phyloP scores from a whole-genome alignment of 2,329 filamentous ascomycete species.

The Pezicula radicicola region DNA sequence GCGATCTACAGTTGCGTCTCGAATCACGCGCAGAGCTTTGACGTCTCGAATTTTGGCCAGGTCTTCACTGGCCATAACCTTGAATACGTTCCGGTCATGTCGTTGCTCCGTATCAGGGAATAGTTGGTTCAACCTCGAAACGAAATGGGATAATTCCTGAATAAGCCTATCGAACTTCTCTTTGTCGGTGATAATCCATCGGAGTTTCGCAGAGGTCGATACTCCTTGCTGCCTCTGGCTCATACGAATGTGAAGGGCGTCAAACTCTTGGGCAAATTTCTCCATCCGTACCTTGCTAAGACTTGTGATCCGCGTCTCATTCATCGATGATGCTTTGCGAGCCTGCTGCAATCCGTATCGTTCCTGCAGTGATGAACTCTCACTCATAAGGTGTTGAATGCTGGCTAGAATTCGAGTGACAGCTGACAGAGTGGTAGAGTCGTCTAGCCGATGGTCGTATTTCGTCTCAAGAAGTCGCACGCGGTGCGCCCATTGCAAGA shows the following conservation, averaged over 20 bases:
- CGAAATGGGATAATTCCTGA: not conserved
- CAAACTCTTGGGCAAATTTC: not conserved
- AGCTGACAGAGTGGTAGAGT: not conserved
- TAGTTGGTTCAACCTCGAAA: not conserved
- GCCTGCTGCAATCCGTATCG: not conserved
- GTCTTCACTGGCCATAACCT: not conserved
- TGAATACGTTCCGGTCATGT: not conserved
- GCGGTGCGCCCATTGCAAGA: conserved; percentile 6
- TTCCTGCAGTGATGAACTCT: not conserved
- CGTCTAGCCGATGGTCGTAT: not conserved
- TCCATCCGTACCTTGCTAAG: not conserved
- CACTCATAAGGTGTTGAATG: not conserved
- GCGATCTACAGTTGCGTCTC: not conserved
- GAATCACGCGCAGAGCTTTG: not conserved
- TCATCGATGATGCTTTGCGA: not conserved
- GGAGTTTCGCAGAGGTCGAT: not conserved
- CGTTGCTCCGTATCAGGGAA: not conserved
- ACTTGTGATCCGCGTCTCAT: too few species aligned
- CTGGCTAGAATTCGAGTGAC: not conserved
- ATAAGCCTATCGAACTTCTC: not conserved
- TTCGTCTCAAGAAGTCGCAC: not conserved
- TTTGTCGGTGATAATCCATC: not conserved
- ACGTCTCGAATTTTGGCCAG: not conserved
- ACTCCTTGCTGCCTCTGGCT: not conserved
- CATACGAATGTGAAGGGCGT: not conserved